Base-by-base conservation (phyloP, 176 grass and related monocot species). In the Bolboschoenus planiculmis region DNA sequence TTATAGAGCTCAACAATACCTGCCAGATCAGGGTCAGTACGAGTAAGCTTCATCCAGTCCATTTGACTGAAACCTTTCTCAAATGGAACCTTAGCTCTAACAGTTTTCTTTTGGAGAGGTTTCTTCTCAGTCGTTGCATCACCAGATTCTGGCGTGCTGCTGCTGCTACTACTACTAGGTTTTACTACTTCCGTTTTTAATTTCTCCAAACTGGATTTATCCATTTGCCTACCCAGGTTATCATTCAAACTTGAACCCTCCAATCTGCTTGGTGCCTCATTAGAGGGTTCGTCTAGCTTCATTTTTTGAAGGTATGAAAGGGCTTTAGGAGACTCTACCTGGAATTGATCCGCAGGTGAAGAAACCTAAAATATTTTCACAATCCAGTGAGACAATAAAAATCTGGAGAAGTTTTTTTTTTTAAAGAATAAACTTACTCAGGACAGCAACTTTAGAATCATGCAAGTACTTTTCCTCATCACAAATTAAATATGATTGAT, bases 41-140 rank as follows among this genome's bases (percentile, higher is more conserved):
- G 87, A 79, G 90, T 98, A 68, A 93, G 84, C 78, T 98, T 98
- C 42, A 98, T 56, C 95, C 95, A 93, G 78, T 95, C 90, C 92
- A 98, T 93, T 90, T 88, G 96, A 70, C 92, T 98, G 83, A 86
- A 88, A 15, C 92, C 96, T 42, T 98, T 98, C 81, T 98, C 90
- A 37, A 93, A 93, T 78, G 92, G 92, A 93, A 98, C 95, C 56
- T 98, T 98, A 26, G 88, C 78, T 47, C 92, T 85, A 1, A 35
- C 29, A 37, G 87, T 47, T 85, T 94, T 98, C 84, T 98, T 98
- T 23, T 43, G 27, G 59, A 59, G 18, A 87, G 87, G 83, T 76
- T 90, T 98, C 76, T 87, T 78, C 46, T 88, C 84, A 85, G 47
- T 74, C 21, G 39, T 50, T 48, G 51, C 73, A 86, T 62, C 35